phyloP scores from a whole-genome alignment of 2,329 filamentous ascomycete species.

The Aphanocladium album region DNA sequence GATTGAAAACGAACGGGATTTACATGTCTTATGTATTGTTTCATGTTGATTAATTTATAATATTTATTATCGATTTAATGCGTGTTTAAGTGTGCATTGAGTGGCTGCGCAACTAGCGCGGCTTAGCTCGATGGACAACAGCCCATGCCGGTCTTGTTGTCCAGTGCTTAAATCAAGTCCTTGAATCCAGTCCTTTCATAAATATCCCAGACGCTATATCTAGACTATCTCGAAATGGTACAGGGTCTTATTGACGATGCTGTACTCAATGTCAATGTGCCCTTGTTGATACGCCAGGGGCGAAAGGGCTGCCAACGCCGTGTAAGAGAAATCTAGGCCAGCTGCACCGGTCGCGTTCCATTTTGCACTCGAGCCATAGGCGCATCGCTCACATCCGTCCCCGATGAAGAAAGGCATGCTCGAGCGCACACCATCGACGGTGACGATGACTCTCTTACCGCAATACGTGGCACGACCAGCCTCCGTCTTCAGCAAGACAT shows the following conservation, averaged over 20 bases:
- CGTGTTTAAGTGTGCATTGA: too few relatives aligned
- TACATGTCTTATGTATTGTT: too few relatives aligned
- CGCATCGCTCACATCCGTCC: constrained; percentile 17
- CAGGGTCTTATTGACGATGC: constrained; percentile 17
- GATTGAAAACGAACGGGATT: too few relatives aligned
- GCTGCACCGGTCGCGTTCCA: constrained; percentile 16
- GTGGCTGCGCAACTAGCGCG: too few relatives aligned
- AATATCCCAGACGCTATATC: too few relatives aligned
- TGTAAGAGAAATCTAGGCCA: constrained; percentile 16
- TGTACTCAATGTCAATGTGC: constrained; percentile 15
- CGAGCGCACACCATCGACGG: constrained; percentile 14
- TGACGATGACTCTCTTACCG: constrained; percentile 17
- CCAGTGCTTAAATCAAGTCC: too few relatives aligned
- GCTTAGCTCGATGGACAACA: too few relatives aligned
- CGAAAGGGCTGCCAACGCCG: constrained; percentile 11
- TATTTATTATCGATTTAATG: too few relatives aligned
- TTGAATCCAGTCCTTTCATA: too few relatives aligned
- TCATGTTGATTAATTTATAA: too few relatives aligned
- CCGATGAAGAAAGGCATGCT: constrained; percentile 15
- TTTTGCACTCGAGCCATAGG: constrained; percentile 1
- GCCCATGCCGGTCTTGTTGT: too few relatives aligned
- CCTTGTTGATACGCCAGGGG: constrained; percentile 14
- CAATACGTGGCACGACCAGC: constrained; percentile 15
- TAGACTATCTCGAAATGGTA: constrained; percentile 18
- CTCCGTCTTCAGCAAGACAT: constrained; percentile 13